These are phyloP conservation scores for Stephania yunnanensis DNA, from an alignment of 164 flowering plant species.

Conservation along the genomic window DNA sequence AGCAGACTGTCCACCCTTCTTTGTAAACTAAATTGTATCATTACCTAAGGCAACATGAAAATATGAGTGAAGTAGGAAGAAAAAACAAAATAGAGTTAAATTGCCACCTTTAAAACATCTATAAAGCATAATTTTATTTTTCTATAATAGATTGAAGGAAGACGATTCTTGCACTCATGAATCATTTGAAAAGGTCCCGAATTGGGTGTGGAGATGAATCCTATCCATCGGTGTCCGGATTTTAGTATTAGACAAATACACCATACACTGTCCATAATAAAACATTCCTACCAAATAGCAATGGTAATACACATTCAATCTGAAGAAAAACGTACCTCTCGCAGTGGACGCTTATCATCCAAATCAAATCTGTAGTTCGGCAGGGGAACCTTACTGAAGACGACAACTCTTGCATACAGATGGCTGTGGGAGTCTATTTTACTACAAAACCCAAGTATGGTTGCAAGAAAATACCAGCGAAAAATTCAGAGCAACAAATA, in stretches of 20 bases:
- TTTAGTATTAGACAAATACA: neutral
- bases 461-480: neutral
- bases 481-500: neutral
- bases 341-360: slow-evolving; percentile 85
- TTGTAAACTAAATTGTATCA: slow-evolving; percentile 43
- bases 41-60: slow-evolving; percentile 43
- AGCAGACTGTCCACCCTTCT: slow-evolving; percentile 63
- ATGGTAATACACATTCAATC: neutral
- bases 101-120: neutral
- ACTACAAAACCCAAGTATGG: slow-evolving; percentile 7
- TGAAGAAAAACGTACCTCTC: slow-evolving; percentile 53
- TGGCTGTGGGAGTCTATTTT: slow-evolving; percentile 44
- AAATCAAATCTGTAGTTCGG: slow-evolving; percentile 91
- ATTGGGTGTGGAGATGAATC: neutral
- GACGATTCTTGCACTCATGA: neutral
- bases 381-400: slow-evolving; percentile 75
- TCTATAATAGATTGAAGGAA: neutral
- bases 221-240: neutral
- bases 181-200: neutral
- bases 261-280: neutral
- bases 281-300: neutral
- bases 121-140: neutral
- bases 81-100: neutral
- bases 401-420: slow-evolving; percentile 68
- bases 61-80: slow-evolving; percentile 10